Percentiles rank a stretch among this genome's conserved stretches.
Evolutionary conservation across 768 basidiomycete species (phyloP).

Genomic region (Suillus brevipes): DNA sequence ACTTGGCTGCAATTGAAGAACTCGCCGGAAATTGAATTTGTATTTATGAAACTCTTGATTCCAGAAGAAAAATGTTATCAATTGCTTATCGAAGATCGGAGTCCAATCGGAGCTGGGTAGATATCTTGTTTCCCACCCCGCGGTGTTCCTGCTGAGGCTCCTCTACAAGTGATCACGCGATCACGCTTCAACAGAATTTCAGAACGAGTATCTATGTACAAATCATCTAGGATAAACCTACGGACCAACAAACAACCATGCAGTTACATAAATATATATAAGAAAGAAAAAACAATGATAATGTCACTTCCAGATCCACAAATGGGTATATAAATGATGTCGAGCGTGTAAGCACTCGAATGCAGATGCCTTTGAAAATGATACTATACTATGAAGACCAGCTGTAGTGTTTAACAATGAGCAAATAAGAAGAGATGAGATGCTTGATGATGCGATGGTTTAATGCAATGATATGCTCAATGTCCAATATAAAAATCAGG

Average conservation of each 20-base stretch:
- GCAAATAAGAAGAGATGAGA: background rate
- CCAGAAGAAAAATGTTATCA: background rate
- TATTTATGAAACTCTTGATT: background rate
- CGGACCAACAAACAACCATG: background rate
- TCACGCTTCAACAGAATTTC: background rate
- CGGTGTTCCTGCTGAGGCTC: background rate
- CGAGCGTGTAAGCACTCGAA: background rate
- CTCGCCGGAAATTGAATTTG: background rate
- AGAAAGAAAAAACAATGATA: background rate
- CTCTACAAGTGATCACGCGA: background rate
- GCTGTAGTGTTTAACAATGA: background rate
- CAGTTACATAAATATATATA: background rate
- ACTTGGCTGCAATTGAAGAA: too few relatives aligned
- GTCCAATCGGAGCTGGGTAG: background rate
- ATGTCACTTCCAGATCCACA: background rate
- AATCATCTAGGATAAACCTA: background rate
- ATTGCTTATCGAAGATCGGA: constrained; percentile 3
- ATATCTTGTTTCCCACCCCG: background rate
- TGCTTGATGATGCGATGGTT: background rate
- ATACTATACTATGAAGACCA: background rate
- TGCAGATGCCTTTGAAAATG: background rate
- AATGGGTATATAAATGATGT: background rate
- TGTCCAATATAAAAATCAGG: background rate
- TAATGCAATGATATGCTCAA: background rate
- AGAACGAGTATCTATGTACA: too few relatives aligned